These are phyloP conservation scores for Aegilops tauschii DNA, from an alignment of 176 grass and related monocot species.

Conservation along the genomic window DNA sequence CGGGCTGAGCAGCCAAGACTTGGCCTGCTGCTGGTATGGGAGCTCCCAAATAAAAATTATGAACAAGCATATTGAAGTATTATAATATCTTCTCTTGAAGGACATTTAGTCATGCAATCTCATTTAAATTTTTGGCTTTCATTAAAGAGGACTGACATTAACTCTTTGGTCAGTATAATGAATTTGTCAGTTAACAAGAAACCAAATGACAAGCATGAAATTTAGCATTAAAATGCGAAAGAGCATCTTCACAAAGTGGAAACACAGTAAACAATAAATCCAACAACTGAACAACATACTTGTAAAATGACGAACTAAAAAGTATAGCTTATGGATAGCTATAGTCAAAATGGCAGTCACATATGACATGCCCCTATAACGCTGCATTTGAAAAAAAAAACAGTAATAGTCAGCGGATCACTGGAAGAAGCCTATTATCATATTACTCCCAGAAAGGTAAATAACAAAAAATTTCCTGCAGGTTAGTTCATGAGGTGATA, in stretches of 20 bases:
- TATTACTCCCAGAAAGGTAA: background rate
- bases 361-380: background rate
- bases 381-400: conserved; percentile 1
- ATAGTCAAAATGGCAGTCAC: background rate
- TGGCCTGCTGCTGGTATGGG: background rate
- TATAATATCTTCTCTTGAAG: background rate
- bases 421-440: conserved; percentile 8
- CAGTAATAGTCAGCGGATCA: background rate
- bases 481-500: background rate
- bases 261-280: background rate
- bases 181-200: background rate
- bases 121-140: background rate
- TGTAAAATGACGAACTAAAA: background rate
- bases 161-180: background rate
- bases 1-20: background rate
- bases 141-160: background rate
- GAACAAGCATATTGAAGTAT: background rate
- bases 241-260: background rate
- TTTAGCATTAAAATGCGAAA: background rate
- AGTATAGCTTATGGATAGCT: background rate
- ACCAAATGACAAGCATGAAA: background rate
- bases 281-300: background rate
- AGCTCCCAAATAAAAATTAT: background rate
- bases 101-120: background rate
- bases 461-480: background rate